phyloP scores from a whole-genome alignment of 805 yeast genomes.

The Kuraishia ogatae region DNA sequence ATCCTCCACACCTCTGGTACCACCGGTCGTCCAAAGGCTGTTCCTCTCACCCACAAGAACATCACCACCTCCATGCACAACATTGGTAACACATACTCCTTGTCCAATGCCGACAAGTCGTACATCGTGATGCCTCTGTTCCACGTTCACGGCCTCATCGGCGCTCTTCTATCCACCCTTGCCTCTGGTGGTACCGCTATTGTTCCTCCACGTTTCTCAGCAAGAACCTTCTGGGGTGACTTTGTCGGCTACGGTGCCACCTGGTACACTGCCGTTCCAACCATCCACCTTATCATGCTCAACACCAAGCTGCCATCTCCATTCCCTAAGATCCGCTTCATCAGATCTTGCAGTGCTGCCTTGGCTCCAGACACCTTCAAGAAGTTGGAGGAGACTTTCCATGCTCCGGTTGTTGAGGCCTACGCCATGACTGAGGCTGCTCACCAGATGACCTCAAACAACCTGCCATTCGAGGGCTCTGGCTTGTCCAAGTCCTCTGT shows the following conservation, averaged over 20 bases:
- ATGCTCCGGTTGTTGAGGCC: conserved; percentile 67
- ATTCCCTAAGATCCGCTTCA: conserved; percentile 51
- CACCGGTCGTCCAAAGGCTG: conserved; percentile 71
- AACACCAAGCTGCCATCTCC: conserved; percentile 40
- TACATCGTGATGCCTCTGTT: conserved; percentile 71
- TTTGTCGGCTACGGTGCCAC: conserved; percentile 40
- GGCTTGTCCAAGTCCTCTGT: conserved; percentile 18
- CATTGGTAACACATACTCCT: conserved; percentile 48
- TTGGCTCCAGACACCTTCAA: conserved; percentile 58
- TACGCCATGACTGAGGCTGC: conserved; percentile 79
- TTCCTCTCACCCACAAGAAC: conserved; percentile 59
- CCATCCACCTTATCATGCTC: conserved; percentile 61
- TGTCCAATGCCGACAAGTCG: conserved; percentile 39
- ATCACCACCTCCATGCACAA: conserved; percentile 51
- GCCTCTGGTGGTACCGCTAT: conserved; percentile 52
- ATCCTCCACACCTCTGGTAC: conserved; percentile 71
- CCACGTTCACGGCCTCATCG: conserved; percentile 70
- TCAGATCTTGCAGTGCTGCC: conserved; percentile 66
- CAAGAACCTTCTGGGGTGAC: conserved; percentile 52
- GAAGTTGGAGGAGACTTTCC: conserved; percentile 45
- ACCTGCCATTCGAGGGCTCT: conserved; percentile 32
- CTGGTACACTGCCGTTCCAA: conserved; percentile 77
- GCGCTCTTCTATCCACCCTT: conserved; percentile 55
- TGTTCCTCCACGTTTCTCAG: conserved; percentile 57
- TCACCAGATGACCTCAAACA: conserved; percentile 74